phyloP scores from a whole-genome alignment of 805 yeast species.

The Komagataella pseudopastoris region DNA sequence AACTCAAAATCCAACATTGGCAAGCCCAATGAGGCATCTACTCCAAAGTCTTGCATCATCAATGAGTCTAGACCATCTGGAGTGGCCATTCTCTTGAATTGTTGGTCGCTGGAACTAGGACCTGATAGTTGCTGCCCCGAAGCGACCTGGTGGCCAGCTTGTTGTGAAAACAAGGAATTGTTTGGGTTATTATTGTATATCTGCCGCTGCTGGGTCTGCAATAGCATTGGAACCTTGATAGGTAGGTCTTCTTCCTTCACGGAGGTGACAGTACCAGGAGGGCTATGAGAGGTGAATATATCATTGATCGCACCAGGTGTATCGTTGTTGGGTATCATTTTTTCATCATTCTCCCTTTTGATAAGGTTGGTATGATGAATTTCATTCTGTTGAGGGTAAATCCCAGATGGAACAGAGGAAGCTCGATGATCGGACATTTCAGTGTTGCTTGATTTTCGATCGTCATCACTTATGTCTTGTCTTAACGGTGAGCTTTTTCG shows the following conservation, averaged over 20 bases:
- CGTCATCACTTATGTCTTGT: neutral
- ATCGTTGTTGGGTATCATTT: slow-evolving; percentile 3
- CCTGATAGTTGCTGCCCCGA: slow-evolving; percentile 2
- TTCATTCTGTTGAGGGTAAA: neutral
- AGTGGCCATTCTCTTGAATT: slow-evolving; percentile 1
- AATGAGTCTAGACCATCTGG: slow-evolving; percentile 10
- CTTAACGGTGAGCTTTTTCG: neutral
- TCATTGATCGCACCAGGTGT: slow-evolving; percentile 18
- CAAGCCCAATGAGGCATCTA: slow-evolving; percentile 69
- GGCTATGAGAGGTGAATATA: slow-evolving; percentile 12
- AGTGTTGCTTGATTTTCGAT: neutral
- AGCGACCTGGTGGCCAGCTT: neutral
- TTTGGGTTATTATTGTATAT: neutral
- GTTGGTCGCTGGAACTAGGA: slow-evolving; percentile 3
- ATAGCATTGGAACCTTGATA: neutral
- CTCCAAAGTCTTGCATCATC: slow-evolving; percentile 46
- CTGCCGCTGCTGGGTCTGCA: slow-evolving; percentile 1
- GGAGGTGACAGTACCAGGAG: neutral
- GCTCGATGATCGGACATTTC: slow-evolving; percentile 1
- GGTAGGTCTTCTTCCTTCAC: neutral
- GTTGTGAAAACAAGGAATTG: neutral
- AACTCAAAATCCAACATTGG: slow-evolving; percentile 44
- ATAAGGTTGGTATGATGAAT: neutral
- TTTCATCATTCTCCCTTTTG: neutral
- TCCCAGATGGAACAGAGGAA: neutral